Evolutionary conservation across 169 alveolate genomes (phyloP), one percentile per base, ranked within the genome.

Genomic region (Eimeria sp.): DNA sequence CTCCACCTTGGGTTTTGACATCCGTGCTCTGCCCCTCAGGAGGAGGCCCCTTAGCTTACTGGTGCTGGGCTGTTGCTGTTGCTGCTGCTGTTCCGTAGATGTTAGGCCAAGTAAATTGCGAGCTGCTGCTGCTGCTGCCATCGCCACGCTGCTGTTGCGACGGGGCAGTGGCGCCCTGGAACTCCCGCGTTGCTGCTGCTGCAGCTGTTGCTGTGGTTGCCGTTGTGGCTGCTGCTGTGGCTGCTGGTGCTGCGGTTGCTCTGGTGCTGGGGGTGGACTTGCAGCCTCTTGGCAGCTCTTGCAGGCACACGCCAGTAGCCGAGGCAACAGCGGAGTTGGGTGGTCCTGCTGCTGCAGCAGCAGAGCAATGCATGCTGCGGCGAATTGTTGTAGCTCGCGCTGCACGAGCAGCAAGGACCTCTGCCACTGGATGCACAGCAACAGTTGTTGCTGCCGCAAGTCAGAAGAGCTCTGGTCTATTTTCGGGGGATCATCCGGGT

Each of bases 331-430:
- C 4, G 73, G 72, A 47, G 90, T 82, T 18, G 90, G 90, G 73
- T 51, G 90, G 51, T 82, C 90, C 90, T 82, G 70, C 90, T 82
- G 90, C 90, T 51, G 65, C 73, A 82, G 73, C 63, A 82, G 65
- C 40, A 82, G 11, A 54, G 90, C 72, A 51, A 82, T 82, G 73
- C 90, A 82, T 51, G 70, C 90, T 25, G 90, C 90, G 5, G 90
- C 90, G 54, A 82, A 82, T 45, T 82, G 90, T 58, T 82, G 90
- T 72, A 82, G 90, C 90, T 82, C 90, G 47, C 90, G 90, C 90
- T 82, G 90, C 73, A 82, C 51, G n/a, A 82, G 90, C 90, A 82
- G 73, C 90, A 82, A n/a, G 13, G 90, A 18, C 43, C 63, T 82
- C 90, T 82, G 90, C 90, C 90, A 82, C 30, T 54, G 90, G 18